These are phyloP conservation scores for Picochlorum sp. DNA, from an alignment of 139 green algal species.

Conservation along the genomic window DNA sequence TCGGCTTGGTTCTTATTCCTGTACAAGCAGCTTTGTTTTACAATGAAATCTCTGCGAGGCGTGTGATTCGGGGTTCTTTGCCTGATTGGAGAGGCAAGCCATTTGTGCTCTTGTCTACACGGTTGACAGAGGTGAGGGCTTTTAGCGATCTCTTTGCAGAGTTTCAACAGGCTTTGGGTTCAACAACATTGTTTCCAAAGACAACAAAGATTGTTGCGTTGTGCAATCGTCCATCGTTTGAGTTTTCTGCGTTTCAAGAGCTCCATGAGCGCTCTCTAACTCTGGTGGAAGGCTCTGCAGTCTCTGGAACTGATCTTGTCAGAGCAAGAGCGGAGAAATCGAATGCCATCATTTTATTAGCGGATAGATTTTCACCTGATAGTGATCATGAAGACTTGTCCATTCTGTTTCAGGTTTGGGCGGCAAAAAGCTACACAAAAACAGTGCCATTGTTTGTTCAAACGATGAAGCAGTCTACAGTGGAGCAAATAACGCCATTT, in stretches of 20 bases:
- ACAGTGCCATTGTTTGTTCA: slow-evolving; percentile 70
- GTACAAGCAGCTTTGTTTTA: slow-evolving; percentile 62
- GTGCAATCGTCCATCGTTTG: slow-evolving; percentile 49
- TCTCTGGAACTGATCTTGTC: slow-evolving; percentile 56
- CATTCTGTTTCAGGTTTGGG: slow-evolving; percentile 76
- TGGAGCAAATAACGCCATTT: slow-evolving; percentile 57
- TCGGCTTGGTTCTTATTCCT: slow-evolving; percentile 74
- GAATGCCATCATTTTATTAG: slow-evolving; percentile 52
- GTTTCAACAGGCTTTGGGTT: slow-evolving; percentile 40
- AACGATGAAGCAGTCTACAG: slow-evolving; percentile 41
- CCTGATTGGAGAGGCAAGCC: slow-evolving; percentile 19
- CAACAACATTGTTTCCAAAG: slow-evolving; percentile 17
- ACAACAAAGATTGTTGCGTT: slow-evolving; percentile 50
- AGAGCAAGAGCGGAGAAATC: slow-evolving; percentile 33
- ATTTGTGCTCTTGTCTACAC: slow-evolving; percentile 52
- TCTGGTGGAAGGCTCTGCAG: slow-evolving; percentile 58
- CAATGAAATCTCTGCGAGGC: slow-evolving; percentile 41
- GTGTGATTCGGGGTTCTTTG: slow-evolving; percentile 29
- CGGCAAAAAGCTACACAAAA: slow-evolving; percentile 74
- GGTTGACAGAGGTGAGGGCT: slow-evolving; percentile 55
- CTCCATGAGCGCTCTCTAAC: slow-evolving; percentile 61
- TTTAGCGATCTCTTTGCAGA: slow-evolving; percentile 69
- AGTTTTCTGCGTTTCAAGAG: slow-evolving; percentile 75
- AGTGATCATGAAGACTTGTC: slow-evolving; percentile 58
- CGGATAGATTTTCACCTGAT: slow-evolving; percentile 57